Evolutionary conservation across 2,329 filamentous ascomycete genomes (phyloP), one percentile per base, ranked within the genome.

Genomic region (Talaromyces piceae): DNA sequence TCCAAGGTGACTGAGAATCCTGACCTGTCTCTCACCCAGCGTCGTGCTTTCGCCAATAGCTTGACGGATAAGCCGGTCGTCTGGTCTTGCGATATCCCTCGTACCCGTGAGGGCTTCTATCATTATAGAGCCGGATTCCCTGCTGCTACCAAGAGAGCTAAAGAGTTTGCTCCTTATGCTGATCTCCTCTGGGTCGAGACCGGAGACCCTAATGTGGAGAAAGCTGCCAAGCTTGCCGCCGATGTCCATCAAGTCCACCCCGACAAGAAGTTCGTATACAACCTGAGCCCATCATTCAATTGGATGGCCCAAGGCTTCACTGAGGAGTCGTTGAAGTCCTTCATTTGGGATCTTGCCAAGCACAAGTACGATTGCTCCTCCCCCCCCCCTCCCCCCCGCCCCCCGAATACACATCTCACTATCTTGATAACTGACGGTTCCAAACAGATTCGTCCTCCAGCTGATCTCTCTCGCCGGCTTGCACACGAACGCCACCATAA

Each of bases 131-230:
- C 87, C 12, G 91, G 90, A 58, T 86, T 95, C 75, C 72, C 77
- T 5, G 88, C 91, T 0, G 91, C 93, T 1, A 95, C 89, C 31
- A 97, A 97, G 77, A 87, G 93, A 50, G 91, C 91, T 2, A 84
- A 95, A 54, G 88, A 87, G 45, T 97, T 95, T 62, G 90, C 84
- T 0, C 91, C 91, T 0, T 96, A 88, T 65, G 90, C 93, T 1
- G 93, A 98, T 68, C 84, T 98, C 16, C 79, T 97, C 11, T 98
- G 93, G 93, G 88, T 97, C 45, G 93, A 98, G 74, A 97, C 93
- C 0, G 91, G 88, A 45, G 87, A 93, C 59, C 91, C 93, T 20
- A 85, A 83, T 58, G 88, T 97, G 9, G 70, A 81, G 47, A 87
- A 94, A 28, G 89, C 88, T 0, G 75, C 79, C 3, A 76, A 78